Percentiles rank a stretch among this genome's conserved stretches.
Evolutionary conservation across 2,329 filamentous ascomycete species (phyloP).

Genomic region (Trematosphaeria pertusa): DNA sequence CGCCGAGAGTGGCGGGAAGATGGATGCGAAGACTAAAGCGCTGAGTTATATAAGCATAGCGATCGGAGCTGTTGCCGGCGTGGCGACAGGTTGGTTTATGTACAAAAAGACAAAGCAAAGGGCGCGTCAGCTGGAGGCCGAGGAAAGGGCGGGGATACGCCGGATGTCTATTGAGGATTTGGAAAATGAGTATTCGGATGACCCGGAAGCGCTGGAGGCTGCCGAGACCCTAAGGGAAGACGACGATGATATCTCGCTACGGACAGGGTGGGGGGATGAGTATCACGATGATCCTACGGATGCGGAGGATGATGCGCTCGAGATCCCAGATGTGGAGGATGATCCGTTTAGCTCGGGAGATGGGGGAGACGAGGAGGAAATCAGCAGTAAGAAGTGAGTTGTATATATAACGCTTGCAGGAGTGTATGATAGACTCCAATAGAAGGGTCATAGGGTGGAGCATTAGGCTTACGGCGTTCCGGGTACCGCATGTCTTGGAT

Average conservation of each 20-base stretch:
- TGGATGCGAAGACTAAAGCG: slow-evolving; percentile 78
- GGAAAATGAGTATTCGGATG: slow-evolving; percentile 53
- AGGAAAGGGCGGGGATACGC: slow-evolving; percentile 50
- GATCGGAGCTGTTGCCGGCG: slow-evolving; percentile 73
- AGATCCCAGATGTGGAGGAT: slow-evolving; percentile 47
- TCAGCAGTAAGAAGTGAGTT: slow-evolving; percentile 10
- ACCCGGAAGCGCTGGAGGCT: slow-evolving; percentile 52
- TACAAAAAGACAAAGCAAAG: slow-evolving; percentile 67
- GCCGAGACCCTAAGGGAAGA: slow-evolving; percentile 53
- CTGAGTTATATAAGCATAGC: slow-evolving; percentile 85
- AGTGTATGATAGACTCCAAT: slow-evolving; percentile 1
- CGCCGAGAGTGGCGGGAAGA: slow-evolving; percentile 81
- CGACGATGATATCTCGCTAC: slow-evolving; percentile 59
- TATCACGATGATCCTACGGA: slow-evolving; percentile 53
- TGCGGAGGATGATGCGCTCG: slow-evolving; percentile 51
- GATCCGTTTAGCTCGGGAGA: slow-evolving; percentile 56
- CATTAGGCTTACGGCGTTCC: not conserved
- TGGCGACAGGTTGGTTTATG: slow-evolving; percentile 81
- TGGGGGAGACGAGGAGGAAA: slow-evolving; percentile 43
- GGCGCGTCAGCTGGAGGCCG: slow-evolving; percentile 58
- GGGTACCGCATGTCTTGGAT: no score
- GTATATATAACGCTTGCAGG: not conserved
- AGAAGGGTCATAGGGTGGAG: not conserved
- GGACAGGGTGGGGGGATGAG: slow-evolving; percentile 56
- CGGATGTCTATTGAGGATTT: slow-evolving; percentile 42